Base-by-base conservation (phyloP, 225 moss, liverwort and hornwort species). In the Rhytidiadelphus loreus region DNA sequence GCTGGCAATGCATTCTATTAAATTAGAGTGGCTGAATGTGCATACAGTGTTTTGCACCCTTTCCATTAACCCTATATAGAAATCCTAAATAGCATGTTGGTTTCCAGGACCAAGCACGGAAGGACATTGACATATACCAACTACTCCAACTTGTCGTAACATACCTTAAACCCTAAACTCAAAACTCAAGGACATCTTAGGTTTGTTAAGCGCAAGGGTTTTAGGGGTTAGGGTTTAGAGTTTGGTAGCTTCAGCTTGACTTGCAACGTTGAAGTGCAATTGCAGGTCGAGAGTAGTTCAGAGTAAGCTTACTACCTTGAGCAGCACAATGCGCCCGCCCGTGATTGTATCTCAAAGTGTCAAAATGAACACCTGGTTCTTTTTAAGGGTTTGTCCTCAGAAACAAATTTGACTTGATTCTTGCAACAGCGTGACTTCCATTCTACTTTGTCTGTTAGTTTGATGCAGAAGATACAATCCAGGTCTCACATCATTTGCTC, bases 1-100 rank as follows among this genome's bases (percentile, higher is more conserved):
- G 10, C 1, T 0, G 2, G 4, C 2, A 41, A 0, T 0, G 5
- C 41, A 71, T 43, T 9, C 5, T 43, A 16, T 26, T 26, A n/a
- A n/a, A n/a, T n/a, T n/a, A 26, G 43, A 61, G 14, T 61, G 14
- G 7, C 1, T 28, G 13, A 61, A 60, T 60, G 28, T 5, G 3
- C 13, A 28, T 13, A 28, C 3, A 60, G 7, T 60, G 28, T 13
- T 60, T 28, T 60, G 60, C 24, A 60, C 26, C 13, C 13, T 12
- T 60, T 26, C 13, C 60, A 60, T 26, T 60, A 26, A 26, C 60
- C 12, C 6, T 59, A 12, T 12, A 25, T 26, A 59, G 12, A 59
- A 59, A 26, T 26, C 60, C 60, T 60, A 12, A 60, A 26, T 60
- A 26, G 19, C n/a, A n/a, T n/a, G n/a, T n/a, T n/a, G n/a, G n/a